These are phyloP conservation scores for Grigorovia transvaalensis DNA, from an alignment of 805 yeast genomes.

Conservation along the genomic window DNA sequence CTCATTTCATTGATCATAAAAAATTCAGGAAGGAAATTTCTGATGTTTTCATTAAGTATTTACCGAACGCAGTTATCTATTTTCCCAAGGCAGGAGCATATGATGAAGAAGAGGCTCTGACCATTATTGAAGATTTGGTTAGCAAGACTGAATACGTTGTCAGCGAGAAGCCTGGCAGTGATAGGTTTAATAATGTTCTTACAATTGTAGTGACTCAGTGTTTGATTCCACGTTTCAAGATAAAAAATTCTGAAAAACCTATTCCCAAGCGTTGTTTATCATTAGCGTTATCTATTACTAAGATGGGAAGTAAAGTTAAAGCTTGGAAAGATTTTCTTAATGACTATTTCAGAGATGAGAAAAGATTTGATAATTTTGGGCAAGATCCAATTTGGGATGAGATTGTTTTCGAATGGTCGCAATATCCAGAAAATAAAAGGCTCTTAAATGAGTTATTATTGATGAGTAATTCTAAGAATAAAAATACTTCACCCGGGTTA, in stretches of 20 bases:
- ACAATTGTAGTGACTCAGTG: slow-evolving; percentile 44
- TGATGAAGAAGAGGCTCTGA: slow-evolving; percentile 7
- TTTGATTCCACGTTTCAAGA: slow-evolving; percentile 42
- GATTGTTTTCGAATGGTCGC: slow-evolving; percentile 54
- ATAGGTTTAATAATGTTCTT: slow-evolving; percentile 43
- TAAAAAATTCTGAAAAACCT: slow-evolving; percentile 32
- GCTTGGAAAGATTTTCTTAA: slow-evolving; percentile 54
- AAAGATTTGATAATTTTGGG: slow-evolving; percentile 13
- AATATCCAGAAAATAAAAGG: slow-evolving; percentile 40
- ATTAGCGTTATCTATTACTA: slow-evolving; percentile 31
- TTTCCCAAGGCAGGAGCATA: slow-evolving; percentile 11
- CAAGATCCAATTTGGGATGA: slow-evolving; percentile 37
- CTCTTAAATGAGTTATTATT: slow-evolving; percentile 21
- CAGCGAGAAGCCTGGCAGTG: slow-evolving; percentile 31
- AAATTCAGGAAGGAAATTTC: slow-evolving; percentile 46
- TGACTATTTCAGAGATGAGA: slow-evolving; percentile 54
- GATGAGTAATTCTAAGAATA: slow-evolving; percentile 30
- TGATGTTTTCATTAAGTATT: slow-evolving; percentile 35
- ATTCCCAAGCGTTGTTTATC: slow-evolving; percentile 35
- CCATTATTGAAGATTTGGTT: slow-evolving; percentile 13
- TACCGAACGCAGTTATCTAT: slow-evolving; percentile 25
- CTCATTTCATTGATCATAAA: slow-evolving; percentile 53
- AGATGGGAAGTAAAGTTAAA: slow-evolving; percentile 31
- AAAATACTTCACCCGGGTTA: slow-evolving; percentile 43
- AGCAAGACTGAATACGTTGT: slow-evolving; percentile 12